phyloP scores from a whole-genome alignment of 129 eudicot genomes.

The Lactuca sativa region DNA sequence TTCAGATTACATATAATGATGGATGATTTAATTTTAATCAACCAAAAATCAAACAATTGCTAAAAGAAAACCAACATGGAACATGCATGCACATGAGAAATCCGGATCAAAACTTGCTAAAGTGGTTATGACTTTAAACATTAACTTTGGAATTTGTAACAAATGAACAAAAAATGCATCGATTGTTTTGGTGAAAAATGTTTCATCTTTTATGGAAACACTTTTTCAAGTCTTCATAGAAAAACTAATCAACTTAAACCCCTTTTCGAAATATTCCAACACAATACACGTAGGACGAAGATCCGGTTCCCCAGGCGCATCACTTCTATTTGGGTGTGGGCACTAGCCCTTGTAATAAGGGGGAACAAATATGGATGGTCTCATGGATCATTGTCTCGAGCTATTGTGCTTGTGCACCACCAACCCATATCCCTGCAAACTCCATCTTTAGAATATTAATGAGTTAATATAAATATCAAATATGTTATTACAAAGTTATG shows the following conservation, averaged over 20 bases:
- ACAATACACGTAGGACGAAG: constrained; percentile 33
- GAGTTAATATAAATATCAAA: background rate
- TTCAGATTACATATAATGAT: no score
- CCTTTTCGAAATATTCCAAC: constrained; percentile 28
- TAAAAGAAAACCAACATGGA: no score
- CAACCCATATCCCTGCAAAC: background rate
- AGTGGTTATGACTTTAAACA: background rate
- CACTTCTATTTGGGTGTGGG: constrained; percentile 21
- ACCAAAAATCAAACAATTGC: background rate
- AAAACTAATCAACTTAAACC: background rate
- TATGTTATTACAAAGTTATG: background rate
- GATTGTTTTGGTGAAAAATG: background rate
- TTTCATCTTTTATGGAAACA: background rate
- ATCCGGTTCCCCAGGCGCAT: constrained; percentile 25
- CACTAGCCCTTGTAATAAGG: constrained; percentile 62
- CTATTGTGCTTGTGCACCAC: constrained; percentile 24
- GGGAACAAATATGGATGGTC: constrained; percentile 64
- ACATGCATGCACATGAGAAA: background rate
- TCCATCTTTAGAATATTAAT: background rate
- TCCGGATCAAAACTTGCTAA: background rate
- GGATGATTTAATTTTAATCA: no score
- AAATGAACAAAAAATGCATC: background rate
- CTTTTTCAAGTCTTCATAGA: background rate
- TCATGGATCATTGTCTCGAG: constrained; percentile 30
- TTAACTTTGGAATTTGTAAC: background rate